phyloP scores from a whole-genome alignment of 2,329 filamentous ascomycete genomes.

The Pochonia chlamydosporia region DNA sequence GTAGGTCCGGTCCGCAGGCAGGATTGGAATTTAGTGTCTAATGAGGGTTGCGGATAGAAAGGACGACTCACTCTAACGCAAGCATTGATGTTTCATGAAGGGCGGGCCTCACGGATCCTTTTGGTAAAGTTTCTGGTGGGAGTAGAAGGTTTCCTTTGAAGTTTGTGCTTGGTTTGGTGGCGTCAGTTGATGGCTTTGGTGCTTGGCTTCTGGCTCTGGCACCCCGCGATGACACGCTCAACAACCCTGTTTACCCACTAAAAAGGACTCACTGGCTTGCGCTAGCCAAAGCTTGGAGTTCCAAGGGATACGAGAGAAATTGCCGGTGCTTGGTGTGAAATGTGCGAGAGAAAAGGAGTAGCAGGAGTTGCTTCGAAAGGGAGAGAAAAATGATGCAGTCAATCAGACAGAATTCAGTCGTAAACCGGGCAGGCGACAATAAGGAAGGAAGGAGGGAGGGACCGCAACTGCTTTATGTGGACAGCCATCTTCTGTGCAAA shows the following conservation, averaged over 20 bases:
- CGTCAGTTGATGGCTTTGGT: background rate
- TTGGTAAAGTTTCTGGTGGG: no score
- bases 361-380: background rate
- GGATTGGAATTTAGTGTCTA: no score
- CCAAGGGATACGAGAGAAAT: background rate
- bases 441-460: background rate
- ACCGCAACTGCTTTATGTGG: background rate
- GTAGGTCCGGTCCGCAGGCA: no score
- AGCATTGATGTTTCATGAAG: slow-evolving; percentile 16
- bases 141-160: no score
- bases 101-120: no score
- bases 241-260: background rate
- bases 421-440: background rate
- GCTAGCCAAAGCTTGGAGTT: background rate
- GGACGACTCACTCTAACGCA: slow-evolving; percentile 21
- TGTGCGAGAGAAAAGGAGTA: no score
- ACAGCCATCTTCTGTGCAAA: slow-evolving; percentile 3
- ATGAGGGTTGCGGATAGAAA: background rate
- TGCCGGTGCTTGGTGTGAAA: no score
- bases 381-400: background rate
- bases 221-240: background rate
- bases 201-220: background rate
- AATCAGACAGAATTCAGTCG: background rate
- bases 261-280: background rate
- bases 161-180: background rate